Evolutionary conservation across 1,139 yeast species (phyloP), one percentile per base, ranked within the genome.

Genomic region (Arxiozyma heterogenica): DNA sequence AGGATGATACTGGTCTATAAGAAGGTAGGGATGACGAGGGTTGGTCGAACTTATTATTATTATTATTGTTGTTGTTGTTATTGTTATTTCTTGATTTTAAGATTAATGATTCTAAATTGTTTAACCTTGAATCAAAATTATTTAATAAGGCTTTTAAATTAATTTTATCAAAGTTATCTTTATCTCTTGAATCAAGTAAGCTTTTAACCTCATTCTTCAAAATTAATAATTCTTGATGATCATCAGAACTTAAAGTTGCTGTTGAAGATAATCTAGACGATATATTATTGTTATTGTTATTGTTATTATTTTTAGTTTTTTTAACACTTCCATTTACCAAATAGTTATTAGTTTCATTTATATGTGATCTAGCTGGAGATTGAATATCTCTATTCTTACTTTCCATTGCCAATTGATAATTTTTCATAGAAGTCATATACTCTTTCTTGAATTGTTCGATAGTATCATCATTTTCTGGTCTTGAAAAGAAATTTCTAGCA

Each of bases 381-480:
- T 15, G n/a, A 6, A 34, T 34, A 6, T 34, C 39, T 34, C 39
- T 34, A 34, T 34, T 34, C 6, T 34, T 34, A 34, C 41, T 22
- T 18, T 46, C 42, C 51, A 49, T 42, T 5, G 50, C 53, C 47
- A 46, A 20, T 22, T 51, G 25, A 42, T 57, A 54, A 45, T 55
- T 54, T 47, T 55, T 58, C 57, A 57, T 65, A 17, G 66, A 64
- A 20, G 61, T 62, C 53, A 63, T 54, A 45, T 64, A 65, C 51
- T 65, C 65, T 48, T 60, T 60, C 49, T 66, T 61, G 15, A 65
- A 60, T 50, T 61, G 63, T 51, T 60, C 64, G 41, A 65, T 53
- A n/a, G 69, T 65, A 49, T 66, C 70, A 53, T 66, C 69, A 22
- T 58, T 59, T 23, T 65, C 68, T 22, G 62, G 63, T 34, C 58